Evolutionary conservation across 2,329 filamentous ascomycete species (phyloP).

Genomic region (Xylaria sp.): DNA sequence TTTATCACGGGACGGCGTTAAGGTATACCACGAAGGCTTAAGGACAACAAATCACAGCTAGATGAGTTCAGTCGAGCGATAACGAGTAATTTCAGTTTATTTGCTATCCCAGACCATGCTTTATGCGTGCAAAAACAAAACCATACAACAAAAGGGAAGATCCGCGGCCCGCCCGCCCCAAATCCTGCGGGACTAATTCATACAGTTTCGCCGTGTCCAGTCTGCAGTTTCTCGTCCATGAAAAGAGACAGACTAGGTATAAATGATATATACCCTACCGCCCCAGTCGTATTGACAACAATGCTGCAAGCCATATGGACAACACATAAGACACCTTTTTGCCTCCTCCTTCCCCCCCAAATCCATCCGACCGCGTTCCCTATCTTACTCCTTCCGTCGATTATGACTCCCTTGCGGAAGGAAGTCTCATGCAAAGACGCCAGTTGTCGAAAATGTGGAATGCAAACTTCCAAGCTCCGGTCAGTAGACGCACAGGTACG

Average conservation of each 20-base stretch:
- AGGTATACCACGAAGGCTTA: constrained; percentile 5
- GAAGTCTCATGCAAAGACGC: constrained; percentile 35
- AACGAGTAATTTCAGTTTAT: constrained; percentile 45
- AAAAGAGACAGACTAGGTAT: constrained; percentile 21
- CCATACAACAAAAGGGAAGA: constrained; percentile 44
- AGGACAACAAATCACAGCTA: constrained; percentile 29
- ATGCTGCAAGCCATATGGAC: constrained; percentile 26
- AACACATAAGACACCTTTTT: constrained; percentile 23
- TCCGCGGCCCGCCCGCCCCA: constrained; percentile 24
- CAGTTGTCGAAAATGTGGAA: constrained; percentile 39
- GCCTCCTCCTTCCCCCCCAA: not conserved
- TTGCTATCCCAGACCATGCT: constrained; percentile 50
- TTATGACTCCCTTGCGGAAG: constrained; percentile 20
- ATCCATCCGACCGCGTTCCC: constrained; percentile 20
- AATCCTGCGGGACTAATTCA: constrained; percentile 39
- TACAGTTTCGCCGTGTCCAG: constrained; percentile 31
- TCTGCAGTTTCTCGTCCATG: constrained; percentile 13
- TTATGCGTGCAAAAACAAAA: constrained; percentile 43
- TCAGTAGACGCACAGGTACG: constrained; percentile 31
- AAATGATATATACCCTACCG: constrained; percentile 23
- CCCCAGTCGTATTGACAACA: constrained; percentile 15
- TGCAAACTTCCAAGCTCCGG: constrained; percentile 36
- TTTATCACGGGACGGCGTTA: constrained; percentile 14
- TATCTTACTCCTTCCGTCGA: constrained; percentile 18
- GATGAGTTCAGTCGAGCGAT: constrained; percentile 34